Evolutionary conservation across 2,329 filamentous ascomycete genomes (phyloP), one percentile per base, ranked within the genome.

Genomic region (Aureobasidium subglaciale): DNA sequence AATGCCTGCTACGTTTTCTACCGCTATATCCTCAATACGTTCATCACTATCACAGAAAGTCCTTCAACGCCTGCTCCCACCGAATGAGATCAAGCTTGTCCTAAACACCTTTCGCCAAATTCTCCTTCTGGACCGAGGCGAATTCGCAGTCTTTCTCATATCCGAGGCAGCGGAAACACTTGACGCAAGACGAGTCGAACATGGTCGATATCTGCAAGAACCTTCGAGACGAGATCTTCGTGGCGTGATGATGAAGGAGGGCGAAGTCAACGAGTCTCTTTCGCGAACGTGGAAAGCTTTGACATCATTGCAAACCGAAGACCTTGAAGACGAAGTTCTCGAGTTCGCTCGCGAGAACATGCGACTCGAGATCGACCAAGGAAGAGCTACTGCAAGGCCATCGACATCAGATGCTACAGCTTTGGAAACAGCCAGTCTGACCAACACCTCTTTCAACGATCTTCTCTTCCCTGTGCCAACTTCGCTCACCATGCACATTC

Each of bases 61-160:
- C 0, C 75, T 97, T 3, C 90, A 92, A 52, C 86, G 87, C 64
- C 77, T 97, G 0, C 71, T 99, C 3, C 93, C 93, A 0, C 74
- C 90, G 5, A 78, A 81, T 10, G 87, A 83, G 63, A 90, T 96
- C 4, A 74, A 89, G 5, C 86, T 93, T 60, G 83, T 88, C 48
- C 75, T 97, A 13, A 82, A 83, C 25, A 76, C 96, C 8, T 77
- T 96, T 1, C 81, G 91, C 45, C 85, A 93, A 56, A 96, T 95
- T 71, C 89, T 96, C 62, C 78, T 99, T 2, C 78, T 99, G 0
- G 86, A 87, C 1, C 82, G 89, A 30, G 92, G 92, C 52, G 93
- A 97, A 68, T 99, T 99, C 68, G 90, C 91, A 18, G 84, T 93
- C 71, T 86, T 87, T 0, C 72, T 99, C 24, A 89, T 95, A 1